Evolutionary conservation across 192 early-diverging fungal species (phyloP).

Genomic region (Spizellomyces punctatus): DNA sequence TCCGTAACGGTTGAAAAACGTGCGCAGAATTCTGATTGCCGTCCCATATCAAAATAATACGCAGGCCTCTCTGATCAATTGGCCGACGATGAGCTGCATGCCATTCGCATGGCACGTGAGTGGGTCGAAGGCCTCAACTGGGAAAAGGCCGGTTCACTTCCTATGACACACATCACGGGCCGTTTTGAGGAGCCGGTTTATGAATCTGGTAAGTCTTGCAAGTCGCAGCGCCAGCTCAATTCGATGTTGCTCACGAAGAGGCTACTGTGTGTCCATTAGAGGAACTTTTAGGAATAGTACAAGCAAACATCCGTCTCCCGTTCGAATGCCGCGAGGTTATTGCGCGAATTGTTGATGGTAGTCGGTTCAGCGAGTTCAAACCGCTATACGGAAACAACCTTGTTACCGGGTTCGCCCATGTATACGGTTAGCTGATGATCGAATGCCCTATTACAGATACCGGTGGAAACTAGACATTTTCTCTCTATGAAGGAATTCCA

Average conservation of each 20-base stretch:
- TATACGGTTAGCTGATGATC: conserved; percentile 65
- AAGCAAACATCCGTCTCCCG: conserved; percentile 82
- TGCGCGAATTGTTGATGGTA: conserved; percentile 90
- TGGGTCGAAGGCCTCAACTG: conserved; percentile 61
- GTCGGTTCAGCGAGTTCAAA: conserved; percentile 89
- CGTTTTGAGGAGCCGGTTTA: conserved; percentile 31
- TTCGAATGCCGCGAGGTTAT: conserved; percentile 91
- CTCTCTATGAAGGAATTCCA: conserved; percentile 35
- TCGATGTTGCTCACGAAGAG: no score
- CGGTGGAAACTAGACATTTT: no score
- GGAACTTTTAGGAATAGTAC: conserved; percentile 91
- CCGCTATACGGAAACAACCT: conserved; percentile 83
- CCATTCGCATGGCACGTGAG: conserved; percentile 64
- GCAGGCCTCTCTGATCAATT: conserved; percentile 45
- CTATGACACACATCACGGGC: conserved; percentile 45
- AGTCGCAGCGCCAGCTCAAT: no score
- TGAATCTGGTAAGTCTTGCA: no score
- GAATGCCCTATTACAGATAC: no score
- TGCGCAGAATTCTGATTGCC: no score
- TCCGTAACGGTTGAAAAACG: no score
- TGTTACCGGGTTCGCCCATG: conserved; percentile 85
- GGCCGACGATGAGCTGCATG: conserved; percentile 61
- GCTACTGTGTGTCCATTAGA: no score
- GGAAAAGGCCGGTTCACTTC: conserved; percentile 53
- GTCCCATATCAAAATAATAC: no score